These are phyloP conservation scores for Eleusine coracana DNA, from an alignment of 176 grass and related monocot genomes.

Conservation along the genomic window DNA sequence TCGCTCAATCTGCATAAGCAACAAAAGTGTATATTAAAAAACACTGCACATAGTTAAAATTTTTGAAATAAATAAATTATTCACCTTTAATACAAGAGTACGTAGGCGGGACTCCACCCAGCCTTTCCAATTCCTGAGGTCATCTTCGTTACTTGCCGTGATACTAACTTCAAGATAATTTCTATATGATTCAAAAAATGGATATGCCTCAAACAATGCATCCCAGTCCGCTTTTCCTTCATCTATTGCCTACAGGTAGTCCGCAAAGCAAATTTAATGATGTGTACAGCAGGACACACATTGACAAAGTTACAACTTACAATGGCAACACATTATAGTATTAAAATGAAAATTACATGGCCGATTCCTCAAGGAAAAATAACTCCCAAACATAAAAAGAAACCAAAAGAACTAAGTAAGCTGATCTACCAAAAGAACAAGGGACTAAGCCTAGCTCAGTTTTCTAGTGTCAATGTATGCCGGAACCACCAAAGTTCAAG, in stretches of 20 bases:
- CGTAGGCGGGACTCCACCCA: conserved; percentile 93
- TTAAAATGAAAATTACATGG: neutral
- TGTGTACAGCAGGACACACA: neutral
- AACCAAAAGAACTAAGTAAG: neutral
- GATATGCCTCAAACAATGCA: conserved; percentile 74
- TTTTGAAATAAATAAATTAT: conserved; percentile 7
- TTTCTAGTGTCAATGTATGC: neutral
- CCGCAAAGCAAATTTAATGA: neutral
- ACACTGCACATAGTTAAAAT: conserved; percentile 23
- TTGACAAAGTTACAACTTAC: neutral
- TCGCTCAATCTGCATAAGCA: conserved; percentile 64
- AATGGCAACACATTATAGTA: neutral
- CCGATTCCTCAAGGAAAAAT: neutral
- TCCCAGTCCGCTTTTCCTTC: conserved; percentile 67
- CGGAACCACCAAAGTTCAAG: neutral
- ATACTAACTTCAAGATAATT: conserved; percentile 83
- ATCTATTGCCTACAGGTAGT: conserved; percentile 70
- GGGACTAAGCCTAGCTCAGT: neutral
- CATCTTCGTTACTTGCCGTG: conserved; percentile 77
- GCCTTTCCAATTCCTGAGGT: conserved; percentile 90
- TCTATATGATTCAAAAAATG: conserved; percentile 89
- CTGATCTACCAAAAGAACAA: neutral
- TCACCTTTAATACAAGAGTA: conserved; percentile 84
- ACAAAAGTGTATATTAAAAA: conserved; percentile 28
- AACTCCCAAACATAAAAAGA: neutral